Conservation (phyloP, 1,284 basidiomycete species). For the Schizopora paradoxa region DNA sequence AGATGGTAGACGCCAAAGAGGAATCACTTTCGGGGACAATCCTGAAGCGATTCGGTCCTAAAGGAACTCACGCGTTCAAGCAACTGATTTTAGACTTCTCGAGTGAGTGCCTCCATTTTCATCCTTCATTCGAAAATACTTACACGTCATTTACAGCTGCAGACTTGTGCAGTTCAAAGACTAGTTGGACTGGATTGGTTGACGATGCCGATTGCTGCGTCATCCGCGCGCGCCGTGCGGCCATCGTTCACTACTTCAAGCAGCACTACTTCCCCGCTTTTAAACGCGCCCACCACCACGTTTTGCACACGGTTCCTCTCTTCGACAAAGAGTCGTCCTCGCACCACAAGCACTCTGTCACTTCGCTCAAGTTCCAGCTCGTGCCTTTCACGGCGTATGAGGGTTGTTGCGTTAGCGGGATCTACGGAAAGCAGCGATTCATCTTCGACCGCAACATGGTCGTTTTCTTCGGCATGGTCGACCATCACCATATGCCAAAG, state of each 20-base stretch:
- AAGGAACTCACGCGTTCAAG: conserved; percentile 22
- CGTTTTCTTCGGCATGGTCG: conserved; percentile 28
- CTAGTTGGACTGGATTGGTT: conserved; percentile 20
- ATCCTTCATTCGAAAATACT: not conserved
- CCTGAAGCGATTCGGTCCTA: conserved; percentile 22
- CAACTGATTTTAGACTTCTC: conserved; percentile 29
- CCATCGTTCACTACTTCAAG: conserved; percentile 26
- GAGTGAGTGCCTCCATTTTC: conserved; percentile 21
- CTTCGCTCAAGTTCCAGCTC: conserved; percentile 27
- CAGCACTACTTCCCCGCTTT: conserved; percentile 29
- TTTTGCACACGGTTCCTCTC: conserved; percentile 29
- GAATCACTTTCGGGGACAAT: conserved; percentile 4
- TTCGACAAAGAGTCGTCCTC: too few relatives aligned
- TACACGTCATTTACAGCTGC: conserved; percentile 11
- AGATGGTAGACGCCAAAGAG: conserved; percentile 23
- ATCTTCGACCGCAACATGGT: conserved; percentile 20
- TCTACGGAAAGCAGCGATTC: conserved; percentile 9
- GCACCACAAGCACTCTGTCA: conserved; percentile 22
- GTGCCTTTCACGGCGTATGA: conserved; percentile 8
- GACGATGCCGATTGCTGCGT: conserved; percentile 21
- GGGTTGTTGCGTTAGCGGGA: conserved; percentile 3
- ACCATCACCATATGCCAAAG: conserved; percentile 21
- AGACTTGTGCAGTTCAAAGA: conserved; percentile 4
- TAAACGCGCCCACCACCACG: conserved; percentile 24
- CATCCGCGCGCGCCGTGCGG: conserved; percentile 27